Conservation (phyloP, 2,329 filamentous ascomycete genomes). For the Remersonia thermophila region DNA sequence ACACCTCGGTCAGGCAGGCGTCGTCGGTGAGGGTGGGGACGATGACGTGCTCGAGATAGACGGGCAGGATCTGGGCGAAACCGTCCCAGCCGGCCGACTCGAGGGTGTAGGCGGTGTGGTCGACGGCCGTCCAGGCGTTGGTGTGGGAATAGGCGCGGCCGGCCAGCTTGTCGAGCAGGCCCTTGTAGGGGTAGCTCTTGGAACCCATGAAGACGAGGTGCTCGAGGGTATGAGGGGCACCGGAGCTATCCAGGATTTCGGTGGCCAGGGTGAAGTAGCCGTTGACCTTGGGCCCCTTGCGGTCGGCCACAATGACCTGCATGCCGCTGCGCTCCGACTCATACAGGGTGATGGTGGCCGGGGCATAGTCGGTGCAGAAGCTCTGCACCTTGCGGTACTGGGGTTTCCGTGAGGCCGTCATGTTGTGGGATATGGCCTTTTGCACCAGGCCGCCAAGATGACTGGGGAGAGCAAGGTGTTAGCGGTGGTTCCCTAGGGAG, state of each 20-base stretch:
- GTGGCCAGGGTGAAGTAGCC: constrained; percentile 94
- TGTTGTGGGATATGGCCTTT: constrained; percentile 26
- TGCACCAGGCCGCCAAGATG: constrained; percentile 12
- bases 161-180: constrained; percentile 84
- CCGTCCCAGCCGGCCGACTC: constrained; percentile 95
- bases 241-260: constrained; percentile 95
- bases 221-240: constrained; percentile 77
- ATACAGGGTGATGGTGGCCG: constrained; percentile 84
- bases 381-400: constrained; percentile 75
- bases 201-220: constrained; percentile 84
- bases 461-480: constrained; percentile 13
- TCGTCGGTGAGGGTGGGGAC: constrained; percentile 86
- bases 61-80: constrained; percentile 84
- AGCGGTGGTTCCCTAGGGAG: too few species aligned
- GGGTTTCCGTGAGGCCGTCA: constrained; percentile 39
- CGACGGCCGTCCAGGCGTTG: constrained; percentile 94
- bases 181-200: constrained; percentile 86
- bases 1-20: constrained; percentile 87
- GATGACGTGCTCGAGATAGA: constrained; percentile 91
- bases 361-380: constrained; percentile 83
- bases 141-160: constrained; percentile 87
- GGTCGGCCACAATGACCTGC: constrained; percentile 84
- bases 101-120: constrained; percentile 92
- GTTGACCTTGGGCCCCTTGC: constrained; percentile 85
- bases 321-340: constrained; percentile 89